Evolutionary conservation across 768 basidiomycete genomes (phyloP), one percentile per base, ranked within the genome.

Genomic region (Agaricus subrufescens): DNA sequence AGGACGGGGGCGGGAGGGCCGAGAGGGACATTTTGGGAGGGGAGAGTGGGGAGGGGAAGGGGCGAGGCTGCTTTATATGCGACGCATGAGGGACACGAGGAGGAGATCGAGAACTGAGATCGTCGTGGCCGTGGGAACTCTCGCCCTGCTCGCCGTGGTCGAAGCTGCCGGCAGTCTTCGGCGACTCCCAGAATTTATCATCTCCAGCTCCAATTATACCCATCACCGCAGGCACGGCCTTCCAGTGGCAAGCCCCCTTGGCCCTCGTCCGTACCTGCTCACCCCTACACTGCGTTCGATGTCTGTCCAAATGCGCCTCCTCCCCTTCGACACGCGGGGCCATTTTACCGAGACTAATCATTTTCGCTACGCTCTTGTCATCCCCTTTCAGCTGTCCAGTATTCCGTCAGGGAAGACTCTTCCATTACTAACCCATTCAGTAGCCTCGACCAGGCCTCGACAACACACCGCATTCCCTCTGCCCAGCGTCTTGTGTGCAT

Each of bases 41-140:
- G 50, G 39, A 46, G 34, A 27, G 37, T 50, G 43, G 25, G 45
- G 48, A 50, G 52, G 42, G 26, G 31, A 38, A 42, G 86, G 78
- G 56, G 85, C 73, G 63, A 86, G 50, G 56, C 56, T 39, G 37
- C 59, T 74, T 71, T 72, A 73, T 73, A 73, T 60, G 66, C 58
- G 62, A 66, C 65, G 64, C 72, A 70, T 71, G 72, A 69, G 66
- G 62, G 65, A 67, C 59, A 69, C 72, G 72, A 69, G 73, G 74
- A 73, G 71, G 67, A 62, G 43, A 51, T 49, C 46, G 50, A 52
- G 30, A 57, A 56, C n/a, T 23, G 10, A 56, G 54, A 56, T 56
- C 54, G 44, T 15, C 30, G 1, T 4, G 34, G 34, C 8, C 34
- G 34, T 34, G 34, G 34, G 34, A 34, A 34, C 11, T 7, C 11